Evolutionary conservation across 208 protist species (phyloP), one percentile per base, ranked within the genome.

Genomic region (Zelonia costaricensis): DNA sequence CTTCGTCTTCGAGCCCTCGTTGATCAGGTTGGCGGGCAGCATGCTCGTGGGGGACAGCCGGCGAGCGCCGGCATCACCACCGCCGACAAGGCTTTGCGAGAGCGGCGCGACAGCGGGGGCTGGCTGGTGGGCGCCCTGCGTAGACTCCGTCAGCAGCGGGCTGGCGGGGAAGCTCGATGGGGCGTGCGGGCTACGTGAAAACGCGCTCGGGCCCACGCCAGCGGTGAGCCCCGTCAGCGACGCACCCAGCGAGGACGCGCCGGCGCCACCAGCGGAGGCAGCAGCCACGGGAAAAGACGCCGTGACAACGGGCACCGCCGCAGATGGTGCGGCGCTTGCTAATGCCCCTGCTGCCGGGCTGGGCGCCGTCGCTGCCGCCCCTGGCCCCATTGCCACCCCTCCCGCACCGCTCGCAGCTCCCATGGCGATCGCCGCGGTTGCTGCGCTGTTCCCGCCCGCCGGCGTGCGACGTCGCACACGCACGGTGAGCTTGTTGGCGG

Each of bases 1-100:
- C 27, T 69, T 69, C 5, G 66, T 74, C 49, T 74, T 78, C 5
- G 65, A 73, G 28, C 73, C 66, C 40, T 78, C 73, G 31, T 78
- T 67, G 42, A 77, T 64, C n/a, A 77, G 28, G 20, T 77, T 62
- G 1, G 71, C 31, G 0, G 71, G 71, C 13, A 77, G 54, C 71
- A 72, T 55, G 45, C 71, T 77, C 0, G 71, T 77, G 28, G 71
- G 71, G 3, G 71, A 77, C 25, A 77, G 52, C 0, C 46, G 49
- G n/a, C n/a, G 49, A 5, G 7, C 10, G 9, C n/a, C 31, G n/a
- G 18, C 36, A 16, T 39, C 49, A 7, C 15, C 18, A 6, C 3
- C 30, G 9, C 35, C 2, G 6, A 40, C 30, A 8, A n/a, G n/a
- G n/a, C n/a, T n/a, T n/a, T n/a, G n/a, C n/a, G n/a, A n/a, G n/a